Percentiles rank a stretch among this genome's conserved stretches.
phyloP scores from a whole-genome alignment of 805 yeast genomes.

The Komagataella pastoris region DNA sequence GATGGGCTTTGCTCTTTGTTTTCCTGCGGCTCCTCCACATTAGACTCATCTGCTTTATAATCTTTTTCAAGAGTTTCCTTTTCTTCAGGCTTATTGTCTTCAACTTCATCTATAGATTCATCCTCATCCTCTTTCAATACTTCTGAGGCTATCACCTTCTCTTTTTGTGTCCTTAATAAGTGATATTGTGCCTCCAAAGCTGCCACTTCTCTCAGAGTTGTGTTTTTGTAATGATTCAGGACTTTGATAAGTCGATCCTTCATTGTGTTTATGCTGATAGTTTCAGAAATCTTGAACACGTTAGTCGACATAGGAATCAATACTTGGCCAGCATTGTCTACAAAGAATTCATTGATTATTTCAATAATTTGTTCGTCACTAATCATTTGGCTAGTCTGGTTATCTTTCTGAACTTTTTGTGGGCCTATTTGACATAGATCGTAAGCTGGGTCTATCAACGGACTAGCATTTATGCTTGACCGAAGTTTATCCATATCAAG shows the following conservation, averaged over 20 bases:
- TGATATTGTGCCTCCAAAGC: constrained; percentile 18
- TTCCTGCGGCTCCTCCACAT: constrained; percentile 1
- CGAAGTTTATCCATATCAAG: constrained; percentile 21
- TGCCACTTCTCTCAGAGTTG: constrained; percentile 20
- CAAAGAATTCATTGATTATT: constrained; percentile 16
- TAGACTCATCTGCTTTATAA: not conserved
- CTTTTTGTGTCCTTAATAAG: constrained; percentile 3
- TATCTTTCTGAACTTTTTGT: constrained; percentile 10
- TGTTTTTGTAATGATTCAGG: constrained; percentile 18
- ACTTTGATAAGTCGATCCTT: constrained; percentile 20
- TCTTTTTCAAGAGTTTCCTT: constrained; percentile 1
- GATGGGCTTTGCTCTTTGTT: not conserved
- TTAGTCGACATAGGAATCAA: constrained; percentile 18
- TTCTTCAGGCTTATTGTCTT: constrained; percentile 4
- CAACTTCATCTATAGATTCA: constrained; percentile 6
- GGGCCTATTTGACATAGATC: constrained; percentile 18
- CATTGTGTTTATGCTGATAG: constrained; percentile 16
- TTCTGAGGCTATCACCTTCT: constrained; percentile 4
- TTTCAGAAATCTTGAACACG: constrained; percentile 17
- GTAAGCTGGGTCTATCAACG: constrained; percentile 20
- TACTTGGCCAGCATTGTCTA: constrained; percentile 10
- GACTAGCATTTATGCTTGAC: constrained; percentile 21
- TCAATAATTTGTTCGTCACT: constrained; percentile 21
- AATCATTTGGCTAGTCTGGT: constrained; percentile 11
- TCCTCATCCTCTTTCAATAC: constrained; percentile 12